Conservation (phyloP, 169 alveolate genomes). For the Plasmodium vivax region DNA sequence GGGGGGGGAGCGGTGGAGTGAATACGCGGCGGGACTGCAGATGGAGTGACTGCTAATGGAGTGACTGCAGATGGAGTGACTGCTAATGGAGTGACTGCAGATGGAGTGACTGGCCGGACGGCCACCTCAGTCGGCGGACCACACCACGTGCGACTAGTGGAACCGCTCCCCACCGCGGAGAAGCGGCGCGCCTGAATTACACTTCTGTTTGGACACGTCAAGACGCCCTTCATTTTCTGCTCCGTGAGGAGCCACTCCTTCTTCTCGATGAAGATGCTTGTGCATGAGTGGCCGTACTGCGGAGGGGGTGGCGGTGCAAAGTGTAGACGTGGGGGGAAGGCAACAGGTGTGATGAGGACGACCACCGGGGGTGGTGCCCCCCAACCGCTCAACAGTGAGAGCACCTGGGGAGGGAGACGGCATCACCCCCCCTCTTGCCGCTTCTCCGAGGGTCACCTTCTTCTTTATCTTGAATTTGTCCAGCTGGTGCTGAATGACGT, state of each 20-base stretch:
- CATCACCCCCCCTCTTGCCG: neutral
- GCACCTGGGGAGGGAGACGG: neutral
- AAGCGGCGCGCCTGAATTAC: neutral
- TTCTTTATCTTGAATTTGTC: conserved; percentile 24
- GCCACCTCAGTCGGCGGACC: neutral
- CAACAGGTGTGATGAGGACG: neutral
- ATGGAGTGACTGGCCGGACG: neutral
- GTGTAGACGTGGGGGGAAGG: neutral
- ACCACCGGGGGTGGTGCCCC: neutral
- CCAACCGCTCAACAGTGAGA: neutral
- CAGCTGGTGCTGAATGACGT: conserved; percentile 24
- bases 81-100: no score
- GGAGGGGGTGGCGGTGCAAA: neutral
- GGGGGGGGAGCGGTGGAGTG: neutral
- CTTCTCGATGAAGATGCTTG: conserved; percentile 44
- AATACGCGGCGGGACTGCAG: neutral
- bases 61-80: no score
- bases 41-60: neutral
- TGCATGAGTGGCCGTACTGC: conserved; percentile 56
- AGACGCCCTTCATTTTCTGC: conserved; percentile 34
- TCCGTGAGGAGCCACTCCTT: conserved; percentile 63
- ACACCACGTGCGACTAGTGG: neutral
- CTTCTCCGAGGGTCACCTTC: neutral
- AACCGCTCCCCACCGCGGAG: neutral
- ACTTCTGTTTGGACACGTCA: conserved; percentile 27